Base-by-base conservation (phyloP, 768 basidiomycete genomes). In the Chlorophyllum brunneum region DNA sequence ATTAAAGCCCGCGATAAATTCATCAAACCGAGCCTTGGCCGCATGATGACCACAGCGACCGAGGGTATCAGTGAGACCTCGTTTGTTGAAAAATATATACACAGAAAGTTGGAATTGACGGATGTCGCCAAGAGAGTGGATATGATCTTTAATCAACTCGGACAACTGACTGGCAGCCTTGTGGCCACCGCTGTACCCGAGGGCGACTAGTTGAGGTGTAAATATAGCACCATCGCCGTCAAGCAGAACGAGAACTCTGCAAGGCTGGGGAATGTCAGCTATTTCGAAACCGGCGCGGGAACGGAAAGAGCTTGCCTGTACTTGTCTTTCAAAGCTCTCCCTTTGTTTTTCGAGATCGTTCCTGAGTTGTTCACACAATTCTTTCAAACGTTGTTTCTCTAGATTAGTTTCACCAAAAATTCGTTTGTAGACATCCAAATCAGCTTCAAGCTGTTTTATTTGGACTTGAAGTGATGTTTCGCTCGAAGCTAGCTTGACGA, bases 151-250 rank as follows among this genome's bases (percentile, higher is more conserved):
- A 38, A 76, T 69, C 18, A 68, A 67, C 37, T 74, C 69, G 3
- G 73, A 66, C 27, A 86, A 60, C 45, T 67, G 67, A 57, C 72
- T 71, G 13, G 82, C 84, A 40, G 81, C 85, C 30, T 66, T 59
- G 53, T 76, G 74, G 26, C 86, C 85, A 23, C 85, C 85, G 18
- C 70, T 67, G 54, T 77, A 75, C 11, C 85, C 85, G 55, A 74
- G 74, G 10, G 66, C 58, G 40, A 86, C 75, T 22, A 85, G 67
- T 33, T 81, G 73, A 15, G 67, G 61, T 6, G 73, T 67, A 59
- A 87, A 87, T 49, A 86, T 85, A 5, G 78, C 65, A 23, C 78
- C 79, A 58, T 87, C 85, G 26, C 86, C 86, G 54, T 88, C 85
- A 53, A 88, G 67, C 39, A 88, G 71, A 67, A 78, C 61, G n/a